Evolutionary conservation across 306 rosid species (phyloP).

Genomic region (Vigna hirtella): DNA sequence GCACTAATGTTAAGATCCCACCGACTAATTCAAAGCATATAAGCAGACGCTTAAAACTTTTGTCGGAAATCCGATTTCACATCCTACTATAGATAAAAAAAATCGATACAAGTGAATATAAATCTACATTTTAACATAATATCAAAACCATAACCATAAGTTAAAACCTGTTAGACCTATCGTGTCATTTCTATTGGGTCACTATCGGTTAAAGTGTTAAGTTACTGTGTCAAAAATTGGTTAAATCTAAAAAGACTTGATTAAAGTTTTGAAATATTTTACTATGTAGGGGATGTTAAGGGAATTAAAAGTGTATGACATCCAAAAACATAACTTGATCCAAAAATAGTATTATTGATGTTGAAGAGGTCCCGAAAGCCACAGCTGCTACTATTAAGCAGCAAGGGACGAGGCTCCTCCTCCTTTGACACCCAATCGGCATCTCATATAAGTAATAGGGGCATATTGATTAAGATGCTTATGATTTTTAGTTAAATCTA

Average conservation of each 20-base stretch:
- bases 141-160: too few species aligned
- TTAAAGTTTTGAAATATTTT: slow-evolving; percentile 7
- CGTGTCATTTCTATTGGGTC: too few species aligned
- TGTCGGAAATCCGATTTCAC: too few species aligned
- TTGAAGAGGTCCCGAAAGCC: slow-evolving; percentile 42
- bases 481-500: background rate
- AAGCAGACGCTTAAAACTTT: slow-evolving; percentile 7
- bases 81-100: too few species aligned
- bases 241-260: slow-evolving; percentile 5
- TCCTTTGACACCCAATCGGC: slow-evolving; percentile 4
- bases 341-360: slow-evolving; percentile 20
- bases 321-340: slow-evolving; percentile 32
- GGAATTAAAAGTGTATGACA: slow-evolving; percentile 39
- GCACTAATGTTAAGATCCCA: slow-evolving; percentile 19
- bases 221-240: background rate
- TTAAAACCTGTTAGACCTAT: too few species aligned
- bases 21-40: slow-evolving; percentile 19
- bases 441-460: background rate
- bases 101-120: too few species aligned
- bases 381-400: slow-evolving; percentile 44
- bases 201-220: too few species aligned
- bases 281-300: slow-evolving; percentile 34
- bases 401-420: slow-evolving; percentile 49
- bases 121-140: too few species aligned
- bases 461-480: background rate